Conservation (phyloP, 352 stramenopile genomes). For the Phytophthora tentaculata region DNA sequence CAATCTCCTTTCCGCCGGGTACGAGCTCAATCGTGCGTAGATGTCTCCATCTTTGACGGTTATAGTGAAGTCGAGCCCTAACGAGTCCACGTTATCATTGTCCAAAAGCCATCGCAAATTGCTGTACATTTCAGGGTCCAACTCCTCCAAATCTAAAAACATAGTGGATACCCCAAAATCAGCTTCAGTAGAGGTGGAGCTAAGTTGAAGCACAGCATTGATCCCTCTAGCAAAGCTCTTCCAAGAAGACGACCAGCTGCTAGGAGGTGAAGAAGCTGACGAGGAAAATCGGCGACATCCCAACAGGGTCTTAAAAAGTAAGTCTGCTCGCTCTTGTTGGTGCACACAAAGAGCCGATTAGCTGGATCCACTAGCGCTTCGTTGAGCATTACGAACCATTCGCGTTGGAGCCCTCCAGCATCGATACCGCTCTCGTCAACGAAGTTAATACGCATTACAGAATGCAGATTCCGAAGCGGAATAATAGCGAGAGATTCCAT, state of each 20-base stretch:
- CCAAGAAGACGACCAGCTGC: neutral
- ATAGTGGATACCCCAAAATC: neutral
- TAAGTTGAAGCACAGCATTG: neutral
- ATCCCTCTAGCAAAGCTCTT: neutral
- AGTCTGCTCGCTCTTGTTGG: neutral
- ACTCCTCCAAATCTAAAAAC: neutral
- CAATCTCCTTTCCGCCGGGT: neutral
- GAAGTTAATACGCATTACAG: conserved; percentile 61
- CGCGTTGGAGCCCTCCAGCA: conserved; percentile 49
- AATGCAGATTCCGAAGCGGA: conserved; percentile 31
- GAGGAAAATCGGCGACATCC: neutral
- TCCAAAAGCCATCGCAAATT: neutral
- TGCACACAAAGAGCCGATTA: neutral
- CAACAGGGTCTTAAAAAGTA: neutral
- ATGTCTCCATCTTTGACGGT: neutral
- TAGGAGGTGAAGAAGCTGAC: neutral
- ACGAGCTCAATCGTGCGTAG: neutral
- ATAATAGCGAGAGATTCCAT: conserved; percentile 44
- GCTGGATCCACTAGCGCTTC: neutral
- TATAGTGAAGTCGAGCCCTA: neutral
- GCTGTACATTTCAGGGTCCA: neutral
- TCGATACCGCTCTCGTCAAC: conserved; percentile 64
- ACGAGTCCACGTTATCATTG: neutral
- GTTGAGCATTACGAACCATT: neutral
- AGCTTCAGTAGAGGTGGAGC: neutral